phyloP scores from a whole-genome alignment of 495 filamentous ascomycete species.

The Penicillium bovifimosum region DNA sequence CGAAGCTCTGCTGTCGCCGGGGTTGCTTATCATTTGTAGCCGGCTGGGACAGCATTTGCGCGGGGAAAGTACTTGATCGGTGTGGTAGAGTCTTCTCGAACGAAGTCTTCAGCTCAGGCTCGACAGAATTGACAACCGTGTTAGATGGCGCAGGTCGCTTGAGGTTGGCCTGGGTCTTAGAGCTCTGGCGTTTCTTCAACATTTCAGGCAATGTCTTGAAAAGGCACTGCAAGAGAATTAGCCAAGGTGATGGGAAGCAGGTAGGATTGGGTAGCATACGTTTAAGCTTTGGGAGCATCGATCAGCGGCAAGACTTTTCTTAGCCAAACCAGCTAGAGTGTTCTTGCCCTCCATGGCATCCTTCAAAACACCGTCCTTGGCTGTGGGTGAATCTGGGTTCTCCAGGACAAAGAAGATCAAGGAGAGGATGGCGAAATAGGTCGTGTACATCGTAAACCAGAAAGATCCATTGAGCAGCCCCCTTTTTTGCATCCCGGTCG shows the following conservation, averaged over 20 bases:
- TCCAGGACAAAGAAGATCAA: constrained; percentile 86
- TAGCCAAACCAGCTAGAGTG: constrained; percentile 68
- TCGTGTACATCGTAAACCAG: constrained; percentile 96
- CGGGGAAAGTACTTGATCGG: constrained; percentile 47
- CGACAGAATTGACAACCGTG: constrained; percentile 20
- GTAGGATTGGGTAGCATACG: constrained; percentile 44
- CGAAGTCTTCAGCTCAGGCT: constrained; percentile 22
- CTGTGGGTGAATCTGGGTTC: constrained; percentile 71
- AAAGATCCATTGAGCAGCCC: constrained; percentile 82
- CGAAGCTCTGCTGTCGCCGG: constrained; percentile 30
- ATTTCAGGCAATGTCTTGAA: constrained; percentile 77
- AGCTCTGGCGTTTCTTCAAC: constrained; percentile 53
- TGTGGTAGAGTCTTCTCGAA: constrained; percentile 32
- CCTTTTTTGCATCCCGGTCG: constrained; percentile 78
- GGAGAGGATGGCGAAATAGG: constrained; percentile 89
- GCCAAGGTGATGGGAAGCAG: neutral
- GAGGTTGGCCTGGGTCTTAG: constrained; percentile 31
- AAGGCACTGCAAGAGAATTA: constrained; percentile 44
- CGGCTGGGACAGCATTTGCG: constrained; percentile 26
- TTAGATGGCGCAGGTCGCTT: constrained; percentile 39
- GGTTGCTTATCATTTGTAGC: constrained; percentile 15
- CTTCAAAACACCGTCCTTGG: constrained; percentile 69
- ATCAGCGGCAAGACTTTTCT: constrained; percentile 84
- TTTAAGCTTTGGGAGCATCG: constrained; percentile 70
- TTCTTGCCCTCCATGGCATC: constrained; percentile 81